Percentiles rank a stretch among this genome's conserved stretches.
Conservation (phyloP, 2,329 filamentous ascomycete species). For the Talaromyces amestolkiae region DNA sequence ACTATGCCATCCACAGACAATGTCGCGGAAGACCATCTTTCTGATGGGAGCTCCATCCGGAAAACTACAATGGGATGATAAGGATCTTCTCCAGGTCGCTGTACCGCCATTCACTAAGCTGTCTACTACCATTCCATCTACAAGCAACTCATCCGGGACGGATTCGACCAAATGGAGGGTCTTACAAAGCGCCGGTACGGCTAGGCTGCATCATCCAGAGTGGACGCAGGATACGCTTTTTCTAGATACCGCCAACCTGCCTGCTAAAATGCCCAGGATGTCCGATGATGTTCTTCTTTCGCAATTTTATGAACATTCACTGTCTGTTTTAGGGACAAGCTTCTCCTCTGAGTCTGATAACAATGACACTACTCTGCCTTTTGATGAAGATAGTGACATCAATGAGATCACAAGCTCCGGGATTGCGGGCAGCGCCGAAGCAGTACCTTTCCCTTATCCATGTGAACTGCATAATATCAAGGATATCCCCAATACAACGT, state of each 20-base stretch:
- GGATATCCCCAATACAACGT: slow-evolving; percentile 65
- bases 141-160: slow-evolving; percentile 2
- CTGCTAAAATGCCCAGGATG: slow-evolving; percentile 9
- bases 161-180: slow-evolving; percentile 32
- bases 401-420: background rate
- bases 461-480: slow-evolving; percentile 61
- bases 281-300: slow-evolving; percentile 44
- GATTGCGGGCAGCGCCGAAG: background rate
- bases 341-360: slow-evolving; percentile 28
- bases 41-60: slow-evolving; percentile 61
- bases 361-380: slow-evolving; percentile 28
- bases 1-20: slow-evolving; percentile 19
- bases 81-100: slow-evolving; percentile 51
- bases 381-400: slow-evolving; percentile 14
- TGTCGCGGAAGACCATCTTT: slow-evolving; percentile 44
- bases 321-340: slow-evolving; percentile 64
- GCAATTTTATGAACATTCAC: slow-evolving; percentile 75
- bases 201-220: background rate
- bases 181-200: slow-evolving; percentile 21
- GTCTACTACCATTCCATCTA: slow-evolving; percentile 2
- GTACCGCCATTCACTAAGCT: slow-evolving; percentile 33
- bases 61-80: slow-evolving; percentile 55
- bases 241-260: slow-evolving; percentile 32
- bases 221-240: slow-evolving; percentile 27
- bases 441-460: slow-evolving; percentile 30